A percentile compares a stretch with the other conserved stretches of the same genome.
Evolutionary conservation across 805 yeast genomes (phyloP).

Genomic region (Candida michaelii): DNA sequence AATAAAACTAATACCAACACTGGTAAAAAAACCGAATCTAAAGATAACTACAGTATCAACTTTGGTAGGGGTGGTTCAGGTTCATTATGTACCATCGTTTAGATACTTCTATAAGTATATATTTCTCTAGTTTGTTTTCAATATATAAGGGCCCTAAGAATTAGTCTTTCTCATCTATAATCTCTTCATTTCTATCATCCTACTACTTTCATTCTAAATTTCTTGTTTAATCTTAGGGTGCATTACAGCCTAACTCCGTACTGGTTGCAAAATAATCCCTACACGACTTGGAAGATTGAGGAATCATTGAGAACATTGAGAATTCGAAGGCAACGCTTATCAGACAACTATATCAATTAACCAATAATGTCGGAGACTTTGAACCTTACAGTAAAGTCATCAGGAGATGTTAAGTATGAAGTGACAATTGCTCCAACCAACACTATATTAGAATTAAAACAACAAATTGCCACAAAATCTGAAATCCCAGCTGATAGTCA

Average conservation of each 20-base stretch:
- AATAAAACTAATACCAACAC: background rate
- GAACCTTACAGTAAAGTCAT: slow-evolving; percentile 37
- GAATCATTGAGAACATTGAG: slow-evolving; percentile 4
- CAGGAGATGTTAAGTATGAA: slow-evolving; percentile 81
- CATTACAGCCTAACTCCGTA: no score
- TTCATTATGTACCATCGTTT: slow-evolving; percentile 5
- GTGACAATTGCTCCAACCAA: slow-evolving; percentile 52
- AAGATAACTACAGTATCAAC: slow-evolving; percentile 1
- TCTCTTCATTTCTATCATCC: no score
- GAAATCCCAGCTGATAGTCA: slow-evolving; percentile 77
- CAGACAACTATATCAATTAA: slow-evolving; percentile 2
- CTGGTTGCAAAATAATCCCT: no score
- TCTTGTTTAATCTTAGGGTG: no score
- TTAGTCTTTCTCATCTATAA: slow-evolving; percentile 11
- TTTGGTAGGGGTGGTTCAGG: slow-evolving; percentile 1
- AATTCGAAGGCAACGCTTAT: no score
- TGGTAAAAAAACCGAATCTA: slow-evolving; percentile 1
- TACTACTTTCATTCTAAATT: no score
- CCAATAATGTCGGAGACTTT: slow-evolving; percentile 8
- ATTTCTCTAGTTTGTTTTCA: background rate
- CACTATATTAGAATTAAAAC: slow-evolving; percentile 70
- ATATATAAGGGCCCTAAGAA: background rate
- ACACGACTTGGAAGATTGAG: slow-evolving; percentile 5
- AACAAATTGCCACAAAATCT: slow-evolving; percentile 56
- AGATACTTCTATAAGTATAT: background rate